Base-by-base conservation (phyloP, 768 basidiomycete genomes). In the Strobilomyces echinocephalus region DNA sequence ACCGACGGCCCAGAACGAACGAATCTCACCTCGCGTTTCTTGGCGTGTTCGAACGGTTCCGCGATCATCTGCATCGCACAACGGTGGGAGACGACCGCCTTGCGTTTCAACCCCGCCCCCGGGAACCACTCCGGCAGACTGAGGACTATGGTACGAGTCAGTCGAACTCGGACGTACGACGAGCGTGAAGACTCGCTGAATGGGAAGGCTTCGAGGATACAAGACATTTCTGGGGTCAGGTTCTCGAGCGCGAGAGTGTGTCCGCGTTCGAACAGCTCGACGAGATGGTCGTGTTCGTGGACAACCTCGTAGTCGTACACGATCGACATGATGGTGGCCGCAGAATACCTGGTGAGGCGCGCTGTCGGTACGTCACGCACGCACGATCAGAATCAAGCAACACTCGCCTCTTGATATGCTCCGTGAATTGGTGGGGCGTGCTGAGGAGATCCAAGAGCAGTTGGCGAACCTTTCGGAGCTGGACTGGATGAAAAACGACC, bases 281-380 rank as follows among this genome's bases (percentile, higher is more conserved):
- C 68, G 53, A 74, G 71, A 31, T 65, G 62, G 45, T 77, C 76
- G 1, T 68, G 67, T 31, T 65, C 55, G 8, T 71, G 61, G 15
- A 66, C 66, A 8, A 75, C 65, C 52, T 16, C 26, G 14, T 70
- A 65, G 18, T 75, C 78, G 39, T 79, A 79, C 14, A 72, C 66
- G 14, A 78, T 64, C 14, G 71, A 68, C 52, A 78, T 62, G 38
- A 75, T 65, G 2, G 74, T 66, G 2, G 72, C 63, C 8, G 73
- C 69, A 15, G 72, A 63, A 40, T 65, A 60, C 50, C 74, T 74
- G 30, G 4, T n/a, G 38, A 5, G 6, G 35, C n/a, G 38, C n/a
- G 3, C 7, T 1, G 15, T 60, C 36, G 11, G 43, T 35, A 31
- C n/a, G 1, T n/a, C 28, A 8, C 12, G n/a, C 18, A 35, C 8